Evolutionary conservation across 2,329 filamentous ascomycete genomes (phyloP).

Genomic region (Claviceps lovelessii): DNA sequence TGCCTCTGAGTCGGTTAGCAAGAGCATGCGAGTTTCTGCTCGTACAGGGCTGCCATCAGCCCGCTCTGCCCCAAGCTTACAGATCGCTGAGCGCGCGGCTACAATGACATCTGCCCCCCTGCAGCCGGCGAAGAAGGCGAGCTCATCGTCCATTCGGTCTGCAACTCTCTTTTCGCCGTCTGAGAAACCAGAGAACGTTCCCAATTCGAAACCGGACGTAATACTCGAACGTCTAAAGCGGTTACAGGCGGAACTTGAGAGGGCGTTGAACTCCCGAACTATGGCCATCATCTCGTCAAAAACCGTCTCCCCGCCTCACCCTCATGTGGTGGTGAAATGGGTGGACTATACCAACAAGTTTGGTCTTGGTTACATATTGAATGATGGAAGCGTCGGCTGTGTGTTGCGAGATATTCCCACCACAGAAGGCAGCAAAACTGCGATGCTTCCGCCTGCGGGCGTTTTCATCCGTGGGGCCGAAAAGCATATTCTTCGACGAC

Average conservation of each 20-base stretch:
- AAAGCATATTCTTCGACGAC: slow-evolving; percentile 49
- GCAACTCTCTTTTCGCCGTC: slow-evolving; percentile 41
- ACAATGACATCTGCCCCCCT: slow-evolving; percentile 13
- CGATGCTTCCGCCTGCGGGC: slow-evolving; percentile 52
- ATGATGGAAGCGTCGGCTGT: slow-evolving; percentile 67
- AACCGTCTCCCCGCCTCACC: slow-evolving; percentile 38
- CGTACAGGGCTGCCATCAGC: slow-evolving; percentile 15
- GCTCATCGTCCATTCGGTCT: slow-evolving; percentile 19
- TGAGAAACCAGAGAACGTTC: slow-evolving; percentile 36
- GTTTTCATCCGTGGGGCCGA: slow-evolving; percentile 59
- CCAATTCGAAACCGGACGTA: slow-evolving; percentile 41
- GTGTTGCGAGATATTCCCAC: slow-evolving; percentile 44
- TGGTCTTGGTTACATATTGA: slow-evolving; percentile 69
- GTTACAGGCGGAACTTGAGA: slow-evolving; percentile 46
- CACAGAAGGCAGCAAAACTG: slow-evolving; percentile 32
- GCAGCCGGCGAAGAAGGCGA: slow-evolving; percentile 14
- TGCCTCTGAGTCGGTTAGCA: slow-evolving; percentile 11
- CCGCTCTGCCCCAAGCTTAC: slow-evolving; percentile 14
- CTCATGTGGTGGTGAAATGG: slow-evolving; percentile 62
- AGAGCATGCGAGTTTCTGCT: slow-evolving; percentile 15
- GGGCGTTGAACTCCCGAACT: slow-evolving; percentile 47
- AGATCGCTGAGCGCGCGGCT: slow-evolving; percentile 18
- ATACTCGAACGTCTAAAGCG: slow-evolving; percentile 41
- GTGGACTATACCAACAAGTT: slow-evolving; percentile 83
- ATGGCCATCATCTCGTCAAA: slow-evolving; percentile 46